Conservation (phyloP, 371 early-diverging fungal genomes). For the Chytridium lagenaria region DNA sequence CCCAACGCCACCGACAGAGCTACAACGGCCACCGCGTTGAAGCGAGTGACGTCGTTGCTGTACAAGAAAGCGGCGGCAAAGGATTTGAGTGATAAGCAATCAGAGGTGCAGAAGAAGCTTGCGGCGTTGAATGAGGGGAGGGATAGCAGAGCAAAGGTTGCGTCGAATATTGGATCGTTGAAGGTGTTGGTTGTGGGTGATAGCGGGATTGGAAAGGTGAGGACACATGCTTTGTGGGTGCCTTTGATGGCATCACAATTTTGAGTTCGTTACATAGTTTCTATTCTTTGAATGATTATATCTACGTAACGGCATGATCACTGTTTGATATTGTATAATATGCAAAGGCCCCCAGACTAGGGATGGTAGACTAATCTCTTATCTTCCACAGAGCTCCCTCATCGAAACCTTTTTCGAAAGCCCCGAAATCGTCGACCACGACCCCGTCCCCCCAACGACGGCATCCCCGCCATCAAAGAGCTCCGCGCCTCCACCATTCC, state of each 20-base stretch:
- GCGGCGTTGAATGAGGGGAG: constrained; percentile 1
- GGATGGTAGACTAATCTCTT: too few species aligned
- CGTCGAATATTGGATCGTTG: constrained; percentile 37
- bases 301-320: too few species aligned
- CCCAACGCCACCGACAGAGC: constrained; percentile 6
- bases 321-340: too few species aligned
- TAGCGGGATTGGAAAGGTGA: constrained; percentile 50
- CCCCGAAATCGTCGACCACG: constrained; percentile 25
- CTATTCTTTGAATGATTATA: too few species aligned
- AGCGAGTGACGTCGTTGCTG: constrained; percentile 1
- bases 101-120: constrained; percentile 27
- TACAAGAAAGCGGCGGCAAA: neutral
- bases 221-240: too few species aligned
- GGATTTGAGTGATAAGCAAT: neutral
- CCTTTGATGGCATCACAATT: too few species aligned
- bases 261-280: too few species aligned
- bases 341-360: too few species aligned
- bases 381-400: constrained; percentile 29
- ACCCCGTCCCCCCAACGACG: constrained; percentile 10
- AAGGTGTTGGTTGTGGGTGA: constrained; percentile 47
- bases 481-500: constrained; percentile 39
- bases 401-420: constrained; percentile 29
- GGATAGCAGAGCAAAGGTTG: constrained; percentile 28
- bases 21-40: constrained; percentile 5
- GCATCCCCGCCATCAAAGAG: constrained; percentile 21